Base-by-base conservation (phyloP, 345 rosid species). In the Excoecaria agallocha region DNA sequence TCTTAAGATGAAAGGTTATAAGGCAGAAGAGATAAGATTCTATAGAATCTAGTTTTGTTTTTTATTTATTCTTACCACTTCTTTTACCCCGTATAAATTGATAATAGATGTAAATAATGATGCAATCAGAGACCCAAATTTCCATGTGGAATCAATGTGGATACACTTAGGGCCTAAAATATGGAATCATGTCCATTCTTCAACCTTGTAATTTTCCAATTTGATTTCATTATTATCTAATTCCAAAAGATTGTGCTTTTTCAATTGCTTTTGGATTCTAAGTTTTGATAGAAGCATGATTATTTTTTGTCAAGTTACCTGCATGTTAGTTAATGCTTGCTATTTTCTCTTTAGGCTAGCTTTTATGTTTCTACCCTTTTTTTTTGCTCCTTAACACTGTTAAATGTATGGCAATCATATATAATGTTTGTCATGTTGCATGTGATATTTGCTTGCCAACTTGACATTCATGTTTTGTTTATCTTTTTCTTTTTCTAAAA, bases 101-200 rank as follows among this genome's bases (percentile, higher is more conserved):
- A 68, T 56, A 13, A 45, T 22, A 45, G 63, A 35, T 11, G 1
- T 30, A 30, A 41, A 49, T 74, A 38, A 25, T 51, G 35, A 55
- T 73, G 74, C 22, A 75, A 13, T 82, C 89, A 94, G 98, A 89
- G 93, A 79, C 98, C 97, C 6, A 94, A 84, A 56, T 84, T 94
- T 84, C 98, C 92, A 81, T n/a, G n/a, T n/a, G 97, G 89, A 74
- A 94, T 94, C 83, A 92, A 94, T 73, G 83, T 62, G 37, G 97
- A 90, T 76, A 89, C 92, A 4, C 76, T 94, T 4, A 83, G 94
- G 80, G 97, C 90, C 17, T 97, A 94, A 74, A 90, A 90, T 75
- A 82, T 90, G 97, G 98, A 94, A 79, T 88, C 97, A 52, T 84
- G 87, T 85, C 98, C 98, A 61, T 89, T 90, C 86, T 94, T 83